Conservation (phyloP, 495 filamentous ascomycete genomes). For the Cetradonia linearis region DNA sequence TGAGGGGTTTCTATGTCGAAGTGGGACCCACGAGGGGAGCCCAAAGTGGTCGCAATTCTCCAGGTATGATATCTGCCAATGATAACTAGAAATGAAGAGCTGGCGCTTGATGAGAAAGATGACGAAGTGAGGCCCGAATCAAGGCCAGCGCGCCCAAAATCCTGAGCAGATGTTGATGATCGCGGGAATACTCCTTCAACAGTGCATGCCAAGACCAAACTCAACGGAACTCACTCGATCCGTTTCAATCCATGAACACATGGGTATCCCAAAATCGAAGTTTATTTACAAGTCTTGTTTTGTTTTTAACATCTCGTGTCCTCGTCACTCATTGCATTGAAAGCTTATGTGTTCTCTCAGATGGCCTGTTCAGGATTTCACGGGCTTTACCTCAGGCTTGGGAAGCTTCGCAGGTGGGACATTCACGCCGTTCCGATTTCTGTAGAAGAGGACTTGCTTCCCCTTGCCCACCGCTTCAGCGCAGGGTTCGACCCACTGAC, state of each 20-base stretch:
- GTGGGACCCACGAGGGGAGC: not conserved
- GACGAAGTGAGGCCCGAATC: not conserved
- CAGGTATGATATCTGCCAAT: not conserved
- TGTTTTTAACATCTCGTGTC: slow-evolving; percentile 2
- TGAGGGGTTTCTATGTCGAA: not conserved
- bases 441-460: slow-evolving; percentile 46
- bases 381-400: slow-evolving; percentile 17
- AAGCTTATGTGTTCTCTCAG: not conserved
- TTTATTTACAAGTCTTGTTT: not conserved
- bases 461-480: slow-evolving; percentile 50
- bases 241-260: not conserved
- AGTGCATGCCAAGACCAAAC: not conserved
- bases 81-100: not conserved
- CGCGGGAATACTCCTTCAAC: not conserved
- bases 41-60: not conserved
- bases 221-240: not conserved
- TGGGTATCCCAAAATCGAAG: not conserved
- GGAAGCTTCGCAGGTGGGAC: slow-evolving; percentile 44
- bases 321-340: not conserved
- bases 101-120: not conserved
- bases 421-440: slow-evolving; percentile 64
- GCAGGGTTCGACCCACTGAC: slow-evolving; percentile 53
- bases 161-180: not conserved
- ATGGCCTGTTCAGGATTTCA: slow-evolving; percentile 1
- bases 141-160: not conserved